phyloP scores from a whole-genome alignment of 305 asterid species.

The Nicotiana rustica region DNA sequence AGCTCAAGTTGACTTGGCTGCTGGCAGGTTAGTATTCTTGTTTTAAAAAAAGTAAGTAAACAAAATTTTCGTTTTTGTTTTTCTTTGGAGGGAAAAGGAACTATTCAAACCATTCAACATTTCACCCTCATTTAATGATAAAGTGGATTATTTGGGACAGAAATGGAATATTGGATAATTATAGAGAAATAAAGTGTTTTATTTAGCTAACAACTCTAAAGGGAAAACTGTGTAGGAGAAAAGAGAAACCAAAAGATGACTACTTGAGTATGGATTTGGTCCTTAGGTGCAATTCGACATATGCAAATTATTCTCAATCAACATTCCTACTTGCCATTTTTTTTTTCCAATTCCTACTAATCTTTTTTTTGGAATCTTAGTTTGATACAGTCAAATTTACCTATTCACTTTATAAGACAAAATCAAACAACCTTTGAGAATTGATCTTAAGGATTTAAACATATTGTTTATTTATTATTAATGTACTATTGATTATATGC shows the following conservation, averaged over 20 bases:
- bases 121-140: not conserved
- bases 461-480: not conserved
- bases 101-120: conserved; percentile 14
- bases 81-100: not conserved
- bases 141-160: not conserved
- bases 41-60: not conserved
- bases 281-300: conserved; percentile 18
- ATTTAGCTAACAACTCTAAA: conserved; percentile 28
- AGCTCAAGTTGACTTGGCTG: conserved; percentile 78
- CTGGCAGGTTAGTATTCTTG: conserved; percentile 67
- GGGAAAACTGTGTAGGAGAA: not conserved
- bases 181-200: not conserved
- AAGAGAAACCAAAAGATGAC: conserved; percentile 1
- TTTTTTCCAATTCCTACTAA: not conserved
- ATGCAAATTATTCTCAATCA: not conserved
- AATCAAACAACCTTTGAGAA: not conserved
- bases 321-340: not conserved
- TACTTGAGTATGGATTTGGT: conserved; percentile 19
- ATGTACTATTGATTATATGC: not conserved
- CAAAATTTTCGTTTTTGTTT: not conserved
- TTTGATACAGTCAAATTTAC: not conserved
- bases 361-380: not conserved
- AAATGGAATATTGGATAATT: not conserved
- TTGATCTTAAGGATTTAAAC: not conserved
- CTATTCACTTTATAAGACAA: not conserved